These are phyloP conservation scores for Trebouxia gelatinosa DNA, from an alignment of 163 green algal genomes.

Conservation along the genomic window DNA sequence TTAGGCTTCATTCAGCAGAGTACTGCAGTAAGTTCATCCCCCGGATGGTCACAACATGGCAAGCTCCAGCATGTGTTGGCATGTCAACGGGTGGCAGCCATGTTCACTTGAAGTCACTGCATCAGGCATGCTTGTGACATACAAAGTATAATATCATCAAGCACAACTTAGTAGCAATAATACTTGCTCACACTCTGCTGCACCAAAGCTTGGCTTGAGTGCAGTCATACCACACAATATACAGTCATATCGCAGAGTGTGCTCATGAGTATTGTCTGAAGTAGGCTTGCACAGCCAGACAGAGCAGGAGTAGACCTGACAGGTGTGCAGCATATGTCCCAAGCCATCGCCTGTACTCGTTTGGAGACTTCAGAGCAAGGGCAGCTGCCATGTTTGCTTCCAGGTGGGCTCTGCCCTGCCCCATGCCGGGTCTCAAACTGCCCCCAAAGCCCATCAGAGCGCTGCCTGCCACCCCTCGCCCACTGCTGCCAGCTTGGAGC, in stretches of 20 bases:
- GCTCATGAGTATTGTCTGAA: background rate
- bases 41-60: too few species aligned
- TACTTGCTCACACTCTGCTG: background rate
- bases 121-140: background rate
- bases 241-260: background rate
- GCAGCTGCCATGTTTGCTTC: constrained; percentile 67
- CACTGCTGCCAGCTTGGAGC: constrained; percentile 19
- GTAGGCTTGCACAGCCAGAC: background rate
- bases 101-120: too few species aligned
- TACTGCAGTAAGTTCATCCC: too few species aligned
- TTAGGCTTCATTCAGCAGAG: background rate
- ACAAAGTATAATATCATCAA: background rate
- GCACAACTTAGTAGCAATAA: background rate
- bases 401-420: constrained; percentile 47
- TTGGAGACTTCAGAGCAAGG: constrained; percentile 50
- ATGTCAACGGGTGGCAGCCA: background rate
- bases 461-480: background rate
- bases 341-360: constrained; percentile 73
- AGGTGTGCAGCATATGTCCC: constrained; percentile 65
- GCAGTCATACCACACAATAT: background rate
- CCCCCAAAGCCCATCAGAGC: background rate
- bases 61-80: background rate
- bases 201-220: background rate
- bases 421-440: constrained; percentile 10
- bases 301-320: constrained; percentile 17